phyloP scores from a whole-genome alignment of 495 filamentous ascomycete species.

The Penicillium bialowiezense region DNA sequence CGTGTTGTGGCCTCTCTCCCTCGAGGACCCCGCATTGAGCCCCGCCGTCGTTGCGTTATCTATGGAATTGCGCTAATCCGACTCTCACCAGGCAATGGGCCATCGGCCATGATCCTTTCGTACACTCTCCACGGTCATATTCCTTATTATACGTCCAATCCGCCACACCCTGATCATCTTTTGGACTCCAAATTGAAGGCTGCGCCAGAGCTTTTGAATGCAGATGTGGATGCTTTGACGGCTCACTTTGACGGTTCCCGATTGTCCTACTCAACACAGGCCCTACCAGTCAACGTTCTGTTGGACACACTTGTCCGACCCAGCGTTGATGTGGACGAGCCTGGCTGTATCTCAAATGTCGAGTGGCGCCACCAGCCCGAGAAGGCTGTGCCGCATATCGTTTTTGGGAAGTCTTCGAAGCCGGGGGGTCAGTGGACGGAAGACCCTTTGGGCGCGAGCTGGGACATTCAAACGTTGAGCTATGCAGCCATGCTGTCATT shows the following conservation, averaged over 20 bases:
- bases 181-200: constrained; percentile 53
- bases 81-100: constrained; percentile 53
- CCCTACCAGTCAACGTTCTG: constrained; percentile 62
- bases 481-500: constrained; percentile 67
- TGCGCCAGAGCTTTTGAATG: constrained; percentile 42
- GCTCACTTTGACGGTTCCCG: constrained; percentile 61
- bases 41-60: not conserved
- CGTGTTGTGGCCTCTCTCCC: constrained; percentile 6
- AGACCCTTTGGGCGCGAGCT: constrained; percentile 51
- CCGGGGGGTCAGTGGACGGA: constrained; percentile 66
- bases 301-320: constrained; percentile 65
- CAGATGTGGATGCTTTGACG: constrained; percentile 48
- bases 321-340: constrained; percentile 58
- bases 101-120: constrained; percentile 64
- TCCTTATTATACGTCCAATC: constrained; percentile 52
- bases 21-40: constrained; percentile 8
- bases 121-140: constrained; percentile 66
- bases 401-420: constrained; percentile 51
- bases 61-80: constrained; percentile 1
- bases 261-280: constrained; percentile 63
- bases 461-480: constrained; percentile 59
- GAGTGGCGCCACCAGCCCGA: constrained; percentile 54
- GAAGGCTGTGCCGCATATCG: constrained; percentile 55
- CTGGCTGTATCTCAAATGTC: constrained; percentile 47
- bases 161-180: constrained; percentile 59